Conservation (phyloP, 345 rosid genomes). For the Hypericum androsaemum region DNA sequence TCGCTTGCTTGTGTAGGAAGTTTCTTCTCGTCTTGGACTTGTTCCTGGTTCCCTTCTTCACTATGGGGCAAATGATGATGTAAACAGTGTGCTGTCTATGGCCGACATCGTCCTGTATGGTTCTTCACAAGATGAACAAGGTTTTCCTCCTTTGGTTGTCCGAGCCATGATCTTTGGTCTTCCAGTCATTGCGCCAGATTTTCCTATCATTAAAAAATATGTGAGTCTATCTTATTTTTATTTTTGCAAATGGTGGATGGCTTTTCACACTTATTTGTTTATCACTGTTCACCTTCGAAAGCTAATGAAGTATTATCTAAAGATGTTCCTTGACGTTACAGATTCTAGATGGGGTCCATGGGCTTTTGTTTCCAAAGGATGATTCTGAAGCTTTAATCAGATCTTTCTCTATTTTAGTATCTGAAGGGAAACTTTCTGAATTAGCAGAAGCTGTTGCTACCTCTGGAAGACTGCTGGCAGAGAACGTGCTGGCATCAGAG, state of each 20-base stretch:
- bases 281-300: too few relatives aligned
- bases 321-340: slow-evolving; percentile 21
- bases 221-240: slow-evolving; percentile 34
- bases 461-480: slow-evolving; percentile 69
- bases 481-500: slow-evolving; percentile 71
- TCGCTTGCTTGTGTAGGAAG: slow-evolving; percentile 39
- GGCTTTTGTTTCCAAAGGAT: slow-evolving; percentile 50
- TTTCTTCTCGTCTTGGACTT: slow-evolving; percentile 72
- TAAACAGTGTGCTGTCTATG: slow-evolving; percentile 55
- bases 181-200: slow-evolving; percentile 67
- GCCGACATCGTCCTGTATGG: slow-evolving; percentile 85
- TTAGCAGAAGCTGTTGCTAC: slow-evolving; percentile 63
- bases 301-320: neutral
- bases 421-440: slow-evolving; percentile 68
- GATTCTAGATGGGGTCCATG: slow-evolving; percentile 68
- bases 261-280: slow-evolving; percentile 1
- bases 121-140: slow-evolving; percentile 91
- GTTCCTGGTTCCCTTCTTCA: slow-evolving; percentile 52
- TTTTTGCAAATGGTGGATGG: slow-evolving; percentile 5
- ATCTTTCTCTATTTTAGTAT: slow-evolving; percentile 61
- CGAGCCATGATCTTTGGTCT: slow-evolving; percentile 88
- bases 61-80: slow-evolving; percentile 69
- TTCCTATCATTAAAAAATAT: slow-evolving; percentile 62
- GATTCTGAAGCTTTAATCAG: slow-evolving; percentile 55
- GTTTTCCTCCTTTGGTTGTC: slow-evolving; percentile 66